Percentiles rank a stretch among this genome's conserved stretches.
phyloP scores from a whole-genome alignment of 805 yeast genomes.

The Teunomyces kruisii region DNA sequence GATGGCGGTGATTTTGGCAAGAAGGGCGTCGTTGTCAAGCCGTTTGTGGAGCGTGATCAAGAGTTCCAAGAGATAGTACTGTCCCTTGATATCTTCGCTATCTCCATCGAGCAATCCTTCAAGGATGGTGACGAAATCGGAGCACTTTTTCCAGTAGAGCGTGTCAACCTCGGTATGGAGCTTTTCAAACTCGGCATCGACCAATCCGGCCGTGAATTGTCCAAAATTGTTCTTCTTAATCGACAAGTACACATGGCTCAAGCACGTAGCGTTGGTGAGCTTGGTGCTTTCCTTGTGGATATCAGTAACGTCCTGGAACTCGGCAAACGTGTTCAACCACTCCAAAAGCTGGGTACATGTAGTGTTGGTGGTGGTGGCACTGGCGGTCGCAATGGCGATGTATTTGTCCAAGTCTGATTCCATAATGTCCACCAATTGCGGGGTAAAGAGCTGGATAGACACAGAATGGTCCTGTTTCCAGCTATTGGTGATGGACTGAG shows the following conservation, averaged over 20 bases:
- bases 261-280: conserved; percentile 6
- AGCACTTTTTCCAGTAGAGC: conserved; percentile 10
- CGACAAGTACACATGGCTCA: conserved; percentile 4
- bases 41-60: conserved; percentile 8
- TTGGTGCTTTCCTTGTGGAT: conserved; percentile 1
- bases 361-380: background rate
- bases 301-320: conserved; percentile 2
- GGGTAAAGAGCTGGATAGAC: conserved; percentile 12
- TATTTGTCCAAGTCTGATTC: conserved; percentile 30
- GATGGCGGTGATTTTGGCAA: background rate
- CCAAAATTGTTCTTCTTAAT: conserved; percentile 10
- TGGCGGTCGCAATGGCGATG: conserved; percentile 13
- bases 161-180: conserved; percentile 9
- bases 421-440: conserved; percentile 22
- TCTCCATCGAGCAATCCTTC: background rate
- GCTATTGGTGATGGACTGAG: background rate
- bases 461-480: background rate
- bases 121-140: background rate
- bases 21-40: background rate
- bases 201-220: conserved; percentile 13
- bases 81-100: conserved; percentile 5
- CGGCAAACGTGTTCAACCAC: conserved; percentile 10
- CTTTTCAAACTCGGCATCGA: conserved; percentile 14
- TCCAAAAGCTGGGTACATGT: background rate
- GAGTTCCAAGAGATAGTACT: conserved; percentile 15